Conservation (phyloP, 805 yeast genomes). For the Yamadazyma phyllophila region DNA sequence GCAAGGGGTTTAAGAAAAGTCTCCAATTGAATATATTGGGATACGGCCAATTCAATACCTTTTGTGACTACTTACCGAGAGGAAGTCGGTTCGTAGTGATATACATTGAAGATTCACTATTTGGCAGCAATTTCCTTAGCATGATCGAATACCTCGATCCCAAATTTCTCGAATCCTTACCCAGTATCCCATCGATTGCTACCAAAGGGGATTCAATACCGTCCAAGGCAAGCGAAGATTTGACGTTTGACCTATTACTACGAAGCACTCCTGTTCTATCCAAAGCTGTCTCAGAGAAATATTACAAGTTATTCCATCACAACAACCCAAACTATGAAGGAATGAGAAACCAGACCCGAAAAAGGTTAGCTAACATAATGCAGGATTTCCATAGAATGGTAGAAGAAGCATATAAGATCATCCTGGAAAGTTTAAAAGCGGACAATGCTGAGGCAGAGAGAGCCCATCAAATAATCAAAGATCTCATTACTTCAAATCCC, state of each 20-base stretch:
- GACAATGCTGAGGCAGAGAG: slow-evolving; percentile 35
- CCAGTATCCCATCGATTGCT: not conserved
- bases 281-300: slow-evolving; percentile 37
- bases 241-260: slow-evolving; percentile 36
- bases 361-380: slow-evolving; percentile 24
- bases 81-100: slow-evolving; percentile 57
- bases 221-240: not conserved
- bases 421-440: slow-evolving; percentile 37
- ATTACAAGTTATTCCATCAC: slow-evolving; percentile 40
- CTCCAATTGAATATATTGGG: slow-evolving; percentile 43
- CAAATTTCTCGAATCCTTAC: not conserved
- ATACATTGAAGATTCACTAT: slow-evolving; percentile 54
- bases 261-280: slow-evolving; percentile 40
- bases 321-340: slow-evolving; percentile 32
- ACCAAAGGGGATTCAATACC: not conserved
- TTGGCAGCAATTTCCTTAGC: slow-evolving; percentile 33
- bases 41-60: slow-evolving; percentile 50
- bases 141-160: slow-evolving; percentile 13
- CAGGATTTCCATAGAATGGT: slow-evolving; percentile 32
- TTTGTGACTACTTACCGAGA: slow-evolving; percentile 57
- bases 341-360: slow-evolving; percentile 29
- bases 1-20: slow-evolving; percentile 54
- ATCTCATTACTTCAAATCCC: slow-evolving; percentile 33
- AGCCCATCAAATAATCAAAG: slow-evolving; percentile 28
- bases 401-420: slow-evolving; percentile 33